Conservation (phyloP, 805 yeast genomes). For the Cyberlindnera galapagoensis region DNA sequence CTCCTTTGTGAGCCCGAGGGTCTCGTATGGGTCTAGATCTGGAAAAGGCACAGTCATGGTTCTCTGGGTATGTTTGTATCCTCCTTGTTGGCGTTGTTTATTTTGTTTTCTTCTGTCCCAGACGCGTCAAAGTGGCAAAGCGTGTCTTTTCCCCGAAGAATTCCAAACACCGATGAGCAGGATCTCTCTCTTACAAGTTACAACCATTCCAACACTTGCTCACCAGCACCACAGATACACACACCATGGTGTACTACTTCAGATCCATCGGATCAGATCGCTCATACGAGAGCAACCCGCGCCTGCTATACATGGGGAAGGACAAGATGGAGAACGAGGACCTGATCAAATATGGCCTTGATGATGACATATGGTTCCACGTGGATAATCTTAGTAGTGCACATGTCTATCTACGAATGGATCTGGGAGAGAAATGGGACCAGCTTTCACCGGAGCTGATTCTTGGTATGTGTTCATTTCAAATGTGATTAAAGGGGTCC, state of each 20-base stretch:
- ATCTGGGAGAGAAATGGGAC: constrained; percentile 38
- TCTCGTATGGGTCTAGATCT: constrained; percentile 58
- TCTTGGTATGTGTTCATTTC: constrained; percentile 27
- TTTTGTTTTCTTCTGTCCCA: no score
- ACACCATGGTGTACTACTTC: constrained; percentile 39
- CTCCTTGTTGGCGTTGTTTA: no score
- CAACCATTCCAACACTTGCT: no score
- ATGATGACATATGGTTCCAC: constrained; percentile 73
- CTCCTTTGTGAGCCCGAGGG: constrained; percentile 33
- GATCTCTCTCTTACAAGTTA: no score
- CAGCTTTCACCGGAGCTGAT: constrained; percentile 47
- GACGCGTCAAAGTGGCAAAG: no score
- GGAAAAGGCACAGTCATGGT: constrained; percentile 34
- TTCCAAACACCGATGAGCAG: no score
- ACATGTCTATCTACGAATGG: constrained; percentile 61
- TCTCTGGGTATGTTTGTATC: no score
- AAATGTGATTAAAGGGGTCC: neutral
- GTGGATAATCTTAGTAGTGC: constrained; percentile 74
- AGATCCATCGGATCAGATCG: constrained; percentile 29
- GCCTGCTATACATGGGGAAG: constrained; percentile 58
- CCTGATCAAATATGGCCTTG: constrained; percentile 56
- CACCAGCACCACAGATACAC: neutral
- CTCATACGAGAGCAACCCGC: constrained; percentile 25
- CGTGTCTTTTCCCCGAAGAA: no score
- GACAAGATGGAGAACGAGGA: constrained; percentile 66